Conservation (phyloP, 495 filamentous ascomycete species). For the Penicillium goetzii region DNA sequence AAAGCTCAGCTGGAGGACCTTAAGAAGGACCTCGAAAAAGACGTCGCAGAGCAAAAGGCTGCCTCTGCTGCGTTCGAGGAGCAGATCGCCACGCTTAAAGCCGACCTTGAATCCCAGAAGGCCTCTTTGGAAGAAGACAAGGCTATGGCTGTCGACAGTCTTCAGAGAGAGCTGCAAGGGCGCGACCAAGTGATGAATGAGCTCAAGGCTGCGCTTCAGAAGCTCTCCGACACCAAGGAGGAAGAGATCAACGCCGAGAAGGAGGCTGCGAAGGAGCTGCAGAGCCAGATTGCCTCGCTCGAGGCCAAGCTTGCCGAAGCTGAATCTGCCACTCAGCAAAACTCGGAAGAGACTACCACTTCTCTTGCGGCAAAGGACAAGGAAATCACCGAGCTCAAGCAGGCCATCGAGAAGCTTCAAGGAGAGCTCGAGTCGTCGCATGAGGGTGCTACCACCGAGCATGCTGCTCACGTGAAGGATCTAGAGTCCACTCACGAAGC, state of each 20-base stretch:
- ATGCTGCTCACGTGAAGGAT: slow-evolving; percentile 43
- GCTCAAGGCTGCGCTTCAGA: slow-evolving; percentile 48
- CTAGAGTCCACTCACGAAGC: slow-evolving; percentile 45
- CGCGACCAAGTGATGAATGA: slow-evolving; percentile 49
- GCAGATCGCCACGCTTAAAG: slow-evolving; percentile 45
- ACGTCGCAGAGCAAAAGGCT: slow-evolving; percentile 43
- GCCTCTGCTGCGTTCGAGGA: slow-evolving; percentile 41
- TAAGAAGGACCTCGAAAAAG: slow-evolving; percentile 40
- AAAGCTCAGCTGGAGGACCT: slow-evolving; percentile 43
- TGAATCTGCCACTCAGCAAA: slow-evolving; percentile 36
- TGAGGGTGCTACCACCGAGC: slow-evolving; percentile 35
- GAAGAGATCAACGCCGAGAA: slow-evolving; percentile 49
- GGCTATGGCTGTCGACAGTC: slow-evolving; percentile 40
- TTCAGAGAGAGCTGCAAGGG: slow-evolving; percentile 46
- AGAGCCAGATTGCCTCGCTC: slow-evolving; percentile 45
- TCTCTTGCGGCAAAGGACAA: slow-evolving; percentile 44
- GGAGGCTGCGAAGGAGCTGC: slow-evolving; percentile 42
- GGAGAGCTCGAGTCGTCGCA: slow-evolving; percentile 41
- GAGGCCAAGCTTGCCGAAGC: slow-evolving; percentile 44
- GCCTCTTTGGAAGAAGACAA: slow-evolving; percentile 45
- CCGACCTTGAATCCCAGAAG: slow-evolving; percentile 44
- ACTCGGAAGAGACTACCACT: slow-evolving; percentile 31
- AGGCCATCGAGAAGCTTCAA: slow-evolving; percentile 41
- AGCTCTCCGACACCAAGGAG: slow-evolving; percentile 44
- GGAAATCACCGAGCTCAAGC: slow-evolving; percentile 43